A percentile compares a stretch with the other conserved stretches of the same genome.
Conservation (phyloP, 352 stramenopile species). For the Globisporangium orthogonon region DNA sequence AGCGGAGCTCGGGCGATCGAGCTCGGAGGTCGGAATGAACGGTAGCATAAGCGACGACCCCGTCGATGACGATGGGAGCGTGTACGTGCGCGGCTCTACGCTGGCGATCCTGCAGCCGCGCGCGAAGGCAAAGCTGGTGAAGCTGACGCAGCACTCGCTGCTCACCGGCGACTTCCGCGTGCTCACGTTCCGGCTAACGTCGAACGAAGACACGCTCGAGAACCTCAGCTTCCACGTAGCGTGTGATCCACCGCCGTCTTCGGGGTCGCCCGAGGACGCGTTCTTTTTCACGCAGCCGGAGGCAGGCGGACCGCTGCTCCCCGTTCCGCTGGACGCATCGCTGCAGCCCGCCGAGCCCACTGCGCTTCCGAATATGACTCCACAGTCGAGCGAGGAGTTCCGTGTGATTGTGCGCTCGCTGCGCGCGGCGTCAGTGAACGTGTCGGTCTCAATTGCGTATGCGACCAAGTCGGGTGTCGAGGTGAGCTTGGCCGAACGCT, state of each 20-base stretch:
- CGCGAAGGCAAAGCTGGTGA: slow-evolving; percentile 50
- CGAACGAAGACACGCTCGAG: slow-evolving; percentile 64
- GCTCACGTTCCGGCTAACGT: slow-evolving; percentile 47
- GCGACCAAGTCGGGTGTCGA: slow-evolving; percentile 57
- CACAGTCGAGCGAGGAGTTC: slow-evolving; percentile 34
- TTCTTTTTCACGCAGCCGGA: slow-evolving; percentile 55
- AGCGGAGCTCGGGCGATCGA: slow-evolving; percentile 25
- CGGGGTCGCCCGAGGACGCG: slow-evolving; percentile 27
- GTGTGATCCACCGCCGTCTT: slow-evolving; percentile 47
- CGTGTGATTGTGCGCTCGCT: slow-evolving; percentile 54
- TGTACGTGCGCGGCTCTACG: slow-evolving; percentile 34
- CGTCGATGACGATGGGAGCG: slow-evolving; percentile 36
- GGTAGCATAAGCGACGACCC: slow-evolving; percentile 9
- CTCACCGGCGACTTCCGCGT: slow-evolving; percentile 64
- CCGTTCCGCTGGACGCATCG: slow-evolving; percentile 36
- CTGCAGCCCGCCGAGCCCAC: slow-evolving; percentile 47
- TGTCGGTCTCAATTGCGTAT: slow-evolving; percentile 55
- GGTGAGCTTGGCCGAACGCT: slow-evolving; percentile 60
- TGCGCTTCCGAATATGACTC: slow-evolving; percentile 30
- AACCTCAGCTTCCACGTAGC: slow-evolving; percentile 43
- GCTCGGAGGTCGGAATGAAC: slow-evolving; percentile 19
- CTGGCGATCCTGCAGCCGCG: slow-evolving; percentile 66
- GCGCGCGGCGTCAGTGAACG: slow-evolving; percentile 27
- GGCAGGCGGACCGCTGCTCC: slow-evolving; percentile 22
- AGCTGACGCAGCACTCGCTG: slow-evolving; percentile 46